Conservation (phyloP, 176 grass and related monocot genomes). For the Elymus sibiricus region DNA sequence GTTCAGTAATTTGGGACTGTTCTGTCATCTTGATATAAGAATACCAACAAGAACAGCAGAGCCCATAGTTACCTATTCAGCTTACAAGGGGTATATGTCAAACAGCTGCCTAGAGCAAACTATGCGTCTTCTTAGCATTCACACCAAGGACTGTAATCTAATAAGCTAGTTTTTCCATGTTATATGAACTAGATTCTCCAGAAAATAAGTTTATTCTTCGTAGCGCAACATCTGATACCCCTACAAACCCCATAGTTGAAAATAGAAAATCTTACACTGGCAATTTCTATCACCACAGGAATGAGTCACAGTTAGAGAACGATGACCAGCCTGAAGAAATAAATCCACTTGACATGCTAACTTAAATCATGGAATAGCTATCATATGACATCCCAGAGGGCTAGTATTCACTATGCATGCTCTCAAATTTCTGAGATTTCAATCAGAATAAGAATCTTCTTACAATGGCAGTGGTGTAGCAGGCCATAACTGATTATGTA, state of each 20-base stretch:
- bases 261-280: neutral
- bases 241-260: neutral
- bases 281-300: constrained; percentile 8
- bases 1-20: neutral
- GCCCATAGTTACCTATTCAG: neutral
- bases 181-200: neutral
- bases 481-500: neutral
- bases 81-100: neutral
- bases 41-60: constrained; percentile 7
- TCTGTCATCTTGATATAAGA: neutral
- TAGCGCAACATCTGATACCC: neutral
- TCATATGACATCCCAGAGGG: neutral
- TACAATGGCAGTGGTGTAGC: neutral
- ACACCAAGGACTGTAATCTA: neutral
- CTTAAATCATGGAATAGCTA: constrained; percentile 3
- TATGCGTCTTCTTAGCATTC: neutral
- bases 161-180: neutral
- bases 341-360: neutral
- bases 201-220: neutral
- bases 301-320: neutral
- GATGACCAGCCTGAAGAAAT: neutral
- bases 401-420: neutral
- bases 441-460: neutral
- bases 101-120: neutral
- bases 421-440: constrained; percentile 3